phyloP scores from a whole-genome alignment of 176 grass and related monocot species.

The Carex kokanica region DNA sequence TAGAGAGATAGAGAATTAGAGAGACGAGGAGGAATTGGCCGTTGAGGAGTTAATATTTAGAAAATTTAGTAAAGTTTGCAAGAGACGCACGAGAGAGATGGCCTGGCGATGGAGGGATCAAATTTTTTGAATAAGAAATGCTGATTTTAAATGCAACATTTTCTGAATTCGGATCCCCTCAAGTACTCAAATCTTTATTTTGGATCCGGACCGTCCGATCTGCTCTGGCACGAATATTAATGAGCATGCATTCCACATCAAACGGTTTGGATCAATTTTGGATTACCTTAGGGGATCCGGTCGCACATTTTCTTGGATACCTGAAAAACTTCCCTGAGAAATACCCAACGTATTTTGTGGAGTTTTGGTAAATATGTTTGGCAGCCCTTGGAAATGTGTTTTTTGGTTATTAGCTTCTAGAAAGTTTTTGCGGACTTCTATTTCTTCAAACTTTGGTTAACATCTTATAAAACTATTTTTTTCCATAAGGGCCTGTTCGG shows the following conservation, averaged over 20 bases:
- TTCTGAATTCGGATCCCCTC: not conserved
- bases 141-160: not conserved
- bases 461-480: not conserved
- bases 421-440: not conserved
- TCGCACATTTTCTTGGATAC: not conserved
- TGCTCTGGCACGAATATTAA: too few relatives aligned
- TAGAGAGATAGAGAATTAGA: not conserved
- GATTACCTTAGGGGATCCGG: too few relatives aligned
- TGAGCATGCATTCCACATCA: too few relatives aligned
- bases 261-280: too few relatives aligned
- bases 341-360: not conserved
- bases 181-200: too few relatives aligned
- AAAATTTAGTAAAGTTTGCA: not conserved
- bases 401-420: not conserved
- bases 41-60: not conserved
- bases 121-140: slow-evolving; percentile 12
- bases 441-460: not conserved
- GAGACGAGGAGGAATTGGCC: not conserved
- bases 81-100: not conserved
- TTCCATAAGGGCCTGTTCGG: too few relatives aligned
- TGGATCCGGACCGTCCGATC: too few relatives aligned
- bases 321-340: not conserved
- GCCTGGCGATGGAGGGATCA: not conserved
- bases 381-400: not conserved
- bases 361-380: not conserved